Conservation (phyloP, 257 asterid species). For the Salvia rosmarinus region DNA sequence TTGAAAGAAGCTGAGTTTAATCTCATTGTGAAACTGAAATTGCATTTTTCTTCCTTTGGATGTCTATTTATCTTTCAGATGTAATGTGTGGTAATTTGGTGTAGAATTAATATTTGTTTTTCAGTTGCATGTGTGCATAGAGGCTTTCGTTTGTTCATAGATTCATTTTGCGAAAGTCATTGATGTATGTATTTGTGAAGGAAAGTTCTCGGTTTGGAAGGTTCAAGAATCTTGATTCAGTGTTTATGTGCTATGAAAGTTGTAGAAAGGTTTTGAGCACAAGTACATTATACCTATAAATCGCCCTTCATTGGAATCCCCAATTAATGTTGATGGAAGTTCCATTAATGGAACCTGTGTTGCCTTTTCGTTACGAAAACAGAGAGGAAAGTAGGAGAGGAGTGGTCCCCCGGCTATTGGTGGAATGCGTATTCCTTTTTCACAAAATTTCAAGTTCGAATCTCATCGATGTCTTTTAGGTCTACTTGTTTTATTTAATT, state of each 20-base stretch:
- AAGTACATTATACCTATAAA: neutral
- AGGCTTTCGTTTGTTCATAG: constrained; percentile 39
- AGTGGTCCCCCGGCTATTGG: neutral
- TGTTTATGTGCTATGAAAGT: neutral
- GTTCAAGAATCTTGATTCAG: constrained; percentile 24
- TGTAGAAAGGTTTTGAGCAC: neutral
- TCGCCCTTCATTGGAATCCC: neutral
- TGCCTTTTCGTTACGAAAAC: neutral
- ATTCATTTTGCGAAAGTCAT: constrained; percentile 22
- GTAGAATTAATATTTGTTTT: constrained; percentile 34
- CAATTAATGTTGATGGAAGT: neutral
- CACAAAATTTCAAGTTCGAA: too few species aligned
- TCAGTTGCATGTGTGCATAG: constrained; percentile 39
- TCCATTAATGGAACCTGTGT: neutral
- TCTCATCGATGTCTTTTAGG: too few species aligned
- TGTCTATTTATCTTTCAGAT: constrained; percentile 33
- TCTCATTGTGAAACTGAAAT: constrained; percentile 35
- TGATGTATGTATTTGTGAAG: constrained; percentile 31
- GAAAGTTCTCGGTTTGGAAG: constrained; percentile 27
- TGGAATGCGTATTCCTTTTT: too few species aligned
- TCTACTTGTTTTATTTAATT: too few species aligned
- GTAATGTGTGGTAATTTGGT: constrained; percentile 41
- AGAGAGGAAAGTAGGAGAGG: neutral
- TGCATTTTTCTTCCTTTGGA: constrained; percentile 33
- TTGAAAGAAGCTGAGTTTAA: too few species aligned